These are phyloP conservation scores for Citropsis articulata DNA, from an alignment of 345 rosid genomes.

Conservation along the genomic window DNA sequence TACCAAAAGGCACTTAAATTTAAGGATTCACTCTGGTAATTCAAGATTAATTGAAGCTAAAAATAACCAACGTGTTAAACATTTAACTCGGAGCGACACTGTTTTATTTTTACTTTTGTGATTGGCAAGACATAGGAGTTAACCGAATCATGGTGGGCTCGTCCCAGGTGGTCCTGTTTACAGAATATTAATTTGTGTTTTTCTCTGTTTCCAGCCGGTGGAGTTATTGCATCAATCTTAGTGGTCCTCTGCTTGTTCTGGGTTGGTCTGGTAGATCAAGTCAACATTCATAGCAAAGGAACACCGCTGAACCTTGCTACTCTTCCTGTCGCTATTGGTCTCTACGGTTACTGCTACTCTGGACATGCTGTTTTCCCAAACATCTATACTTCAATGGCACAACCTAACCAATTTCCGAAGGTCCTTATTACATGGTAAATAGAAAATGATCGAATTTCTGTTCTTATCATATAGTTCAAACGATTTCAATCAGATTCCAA, in stretches of 20 bases:
- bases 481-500: background rate
- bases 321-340: conserved; percentile 94
- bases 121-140: background rate
- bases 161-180: background rate
- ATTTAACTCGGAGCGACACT: background rate
- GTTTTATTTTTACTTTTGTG: background rate
- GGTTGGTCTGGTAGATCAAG: conserved; percentile 77
- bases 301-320: conserved; percentile 58
- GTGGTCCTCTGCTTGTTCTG: conserved; percentile 87
- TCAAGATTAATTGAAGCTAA: background rate
- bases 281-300: conserved; percentile 68
- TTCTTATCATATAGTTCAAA: background rate
- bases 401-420: conserved; percentile 63
- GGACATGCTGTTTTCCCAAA: conserved; percentile 99
- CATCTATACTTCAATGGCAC: conserved; percentile 89
- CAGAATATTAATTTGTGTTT: conserved; percentile 7
- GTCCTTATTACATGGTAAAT: conserved; percentile 72
- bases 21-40: no score
- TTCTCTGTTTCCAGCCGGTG: conserved; percentile 62
- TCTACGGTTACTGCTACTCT: conserved; percentile 91
- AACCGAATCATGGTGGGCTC: background rate
- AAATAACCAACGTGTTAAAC: background rate
- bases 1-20: no score
- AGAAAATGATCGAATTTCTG: background rate
- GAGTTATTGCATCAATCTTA: conserved; percentile 81